Evolutionary conservation across 2,329 filamentous ascomycete species (phyloP).

Genomic region (Claviceps capensis): DNA sequence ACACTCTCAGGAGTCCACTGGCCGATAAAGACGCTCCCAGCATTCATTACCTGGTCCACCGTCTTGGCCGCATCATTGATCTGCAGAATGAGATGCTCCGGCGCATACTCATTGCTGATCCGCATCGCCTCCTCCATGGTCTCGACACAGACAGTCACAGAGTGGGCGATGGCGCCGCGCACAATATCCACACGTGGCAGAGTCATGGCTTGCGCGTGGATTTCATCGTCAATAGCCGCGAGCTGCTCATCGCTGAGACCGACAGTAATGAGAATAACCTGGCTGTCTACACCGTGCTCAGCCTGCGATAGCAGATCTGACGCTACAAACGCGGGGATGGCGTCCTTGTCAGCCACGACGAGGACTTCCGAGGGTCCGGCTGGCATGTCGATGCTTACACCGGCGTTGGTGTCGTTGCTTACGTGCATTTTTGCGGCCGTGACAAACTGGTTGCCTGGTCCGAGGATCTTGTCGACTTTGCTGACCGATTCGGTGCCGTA

Average conservation of each 20-base stretch:
- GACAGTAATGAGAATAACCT: conserved; percentile 83
- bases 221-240: conserved; percentile 75
- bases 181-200: conserved; percentile 90
- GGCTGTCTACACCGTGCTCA: conserved; percentile 91
- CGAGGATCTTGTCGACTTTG: conserved; percentile 98
- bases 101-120: conserved; percentile 87
- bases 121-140: conserved; percentile 59
- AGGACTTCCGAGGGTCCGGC: conserved; percentile 92
- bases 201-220: conserved; percentile 75
- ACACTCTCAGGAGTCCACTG: conserved; percentile 96
- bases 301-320: conserved; percentile 91
- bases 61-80: conserved; percentile 60
- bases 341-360: conserved; percentile 79
- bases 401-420: conserved; percentile 90
- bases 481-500: conserved; percentile 89
- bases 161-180: conserved; percentile 78
- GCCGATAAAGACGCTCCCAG: conserved; percentile 90
- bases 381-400: conserved; percentile 96
- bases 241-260: conserved; percentile 62
- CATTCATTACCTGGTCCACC: conserved; percentile 75
- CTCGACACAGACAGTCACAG: conserved; percentile 67
- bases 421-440: conserved; percentile 98
- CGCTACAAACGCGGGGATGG: conserved; percentile 89
- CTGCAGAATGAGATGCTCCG: conserved; percentile 92
- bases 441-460: conserved; percentile 95